Evolutionary conservation across 768 basidiomycete species (phyloP).

Genomic region (Dioszegia hungarica): DNA sequence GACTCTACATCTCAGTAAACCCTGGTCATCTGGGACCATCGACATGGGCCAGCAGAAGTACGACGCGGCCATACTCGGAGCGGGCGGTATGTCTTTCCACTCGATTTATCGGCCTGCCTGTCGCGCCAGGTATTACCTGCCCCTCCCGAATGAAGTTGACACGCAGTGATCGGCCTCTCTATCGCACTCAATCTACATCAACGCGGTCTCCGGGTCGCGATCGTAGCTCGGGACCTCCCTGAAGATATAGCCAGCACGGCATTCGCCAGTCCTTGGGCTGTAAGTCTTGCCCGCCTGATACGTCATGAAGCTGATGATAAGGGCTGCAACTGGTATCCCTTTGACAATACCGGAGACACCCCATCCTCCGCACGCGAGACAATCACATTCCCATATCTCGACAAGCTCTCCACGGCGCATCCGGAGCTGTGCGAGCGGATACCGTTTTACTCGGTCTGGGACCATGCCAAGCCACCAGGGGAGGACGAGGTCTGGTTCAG

Average conservation of each 20-base stretch:
- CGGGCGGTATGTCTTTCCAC: slow-evolving; percentile 41
- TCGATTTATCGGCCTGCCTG: too few species aligned
- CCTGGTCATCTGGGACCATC: neutral
- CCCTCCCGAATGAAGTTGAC: neutral
- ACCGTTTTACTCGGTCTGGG: slow-evolving; percentile 25
- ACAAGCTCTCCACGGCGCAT: slow-evolving; percentile 23
- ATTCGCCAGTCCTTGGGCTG: slow-evolving; percentile 50
- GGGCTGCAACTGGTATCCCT: slow-evolving; percentile 47
- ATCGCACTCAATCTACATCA: slow-evolving; percentile 37
- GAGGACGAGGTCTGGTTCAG: slow-evolving; percentile 32
- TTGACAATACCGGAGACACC: slow-evolving; percentile 15
- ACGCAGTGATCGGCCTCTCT: slow-evolving; percentile 47
- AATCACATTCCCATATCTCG: slow-evolving; percentile 27
- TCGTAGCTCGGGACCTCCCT: slow-evolving; percentile 48
- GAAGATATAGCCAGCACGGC: slow-evolving; percentile 34
- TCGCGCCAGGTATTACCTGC: neutral
- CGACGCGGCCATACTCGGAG: slow-evolving; percentile 43
- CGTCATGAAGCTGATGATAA: slow-evolving; percentile 11
- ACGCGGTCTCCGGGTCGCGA: slow-evolving; percentile 33
- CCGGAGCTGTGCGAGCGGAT: slow-evolving; percentile 33
- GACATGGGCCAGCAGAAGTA: neutral
- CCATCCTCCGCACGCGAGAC: slow-evolving; percentile 18
- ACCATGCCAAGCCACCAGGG: neutral
- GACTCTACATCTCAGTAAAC: neutral
- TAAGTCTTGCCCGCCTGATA: slow-evolving; percentile 12